Evolutionary conservation across 2,329 filamentous ascomycete genomes (phyloP), one percentile per base, ranked within the genome.

Genomic region (Ophiostoma tasmaniense): DNA sequence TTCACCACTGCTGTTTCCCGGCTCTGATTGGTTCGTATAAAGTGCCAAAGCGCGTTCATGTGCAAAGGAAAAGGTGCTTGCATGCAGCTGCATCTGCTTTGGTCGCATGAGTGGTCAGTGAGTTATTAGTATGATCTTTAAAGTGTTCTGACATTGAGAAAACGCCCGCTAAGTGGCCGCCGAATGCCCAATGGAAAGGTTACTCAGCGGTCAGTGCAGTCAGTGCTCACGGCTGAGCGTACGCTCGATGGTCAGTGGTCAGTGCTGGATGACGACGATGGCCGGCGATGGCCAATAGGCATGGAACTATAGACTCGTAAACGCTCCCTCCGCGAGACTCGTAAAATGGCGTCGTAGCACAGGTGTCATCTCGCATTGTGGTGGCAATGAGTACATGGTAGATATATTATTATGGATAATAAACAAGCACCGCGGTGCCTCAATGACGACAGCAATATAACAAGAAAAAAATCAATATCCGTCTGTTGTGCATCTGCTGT

Each of bases 361-460:
- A 55, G n/a, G 17, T 45, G 42, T 45, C 42, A 45, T 45, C 42
- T 45, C 50, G 50, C 50, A 55, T 55, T 25, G 50, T 25, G 50
- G 50, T 55, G 50, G 50, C 50, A 55, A 55, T 25, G n/a, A n/a
- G 14, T n/a, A 10, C 42, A 20, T 20, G 2, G 39, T 45, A 45
- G 20, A 20, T 45, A 45, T 20, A 5, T 5, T 10, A 20, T 20
- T 1, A 45, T 17, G 17, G 20, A 20, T n/a, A n/a, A 6, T 7
- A 7, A 45, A 45, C 6, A 45, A 17, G n/a, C 42, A 45, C 42
- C 42, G 42, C 42, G 42, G 42, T 55, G n/a, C 6, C 8, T 28
- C 55, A 61, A 61, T 61, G 55, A 61, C 55, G 25, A 20, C 55
- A 61, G 55, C 55, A 61, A 61, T 61, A 61, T 30, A 61, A 10